Evolutionary conservation across 2,329 filamentous ascomycete genomes (phyloP), one percentile per base, ranked within the genome.

Genomic region (Mycosphaerelloides madeirae): DNA sequence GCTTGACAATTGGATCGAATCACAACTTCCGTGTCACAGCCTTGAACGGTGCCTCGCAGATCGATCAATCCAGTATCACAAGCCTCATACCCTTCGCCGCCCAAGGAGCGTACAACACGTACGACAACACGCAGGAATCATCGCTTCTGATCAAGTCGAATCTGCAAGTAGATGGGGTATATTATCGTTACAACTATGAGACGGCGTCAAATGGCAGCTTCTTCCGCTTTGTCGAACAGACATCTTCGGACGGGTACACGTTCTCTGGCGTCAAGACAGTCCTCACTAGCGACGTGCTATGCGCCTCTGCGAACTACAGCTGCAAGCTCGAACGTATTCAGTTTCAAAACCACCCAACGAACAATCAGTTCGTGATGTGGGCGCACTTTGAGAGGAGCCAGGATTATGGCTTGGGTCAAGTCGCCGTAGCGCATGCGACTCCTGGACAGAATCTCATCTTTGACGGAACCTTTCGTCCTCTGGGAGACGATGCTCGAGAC

Each of bases 111-210:
- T 53, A 49, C 46, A 37, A 46, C 33, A 53, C 48, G 6, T 50
- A 55, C 33, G 50, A 52, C 41, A 55, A 55, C 31, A 53, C 50
- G 4, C 38, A 38, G 16, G 16, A 25, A 9, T 50, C 50, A 1
- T 3, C 20, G 1, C 20, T 45, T 4, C 25, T 29, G 6, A 32
- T 52, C 19, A 53, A 52, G 43, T 46, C 48, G 3, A 42, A 50
- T 6, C 41, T 55, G 22, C 37, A 15, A 36, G 48, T 16, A 3
- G 43, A 48, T 31, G 48, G 48, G 1, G 39, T 53, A n/a, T 56
- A 53, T 40, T 56, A 56, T 43, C 45, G 42, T 5, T 53, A 56
- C 46, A 54, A 49, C 31, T 56, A 52, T 34, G 46, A 51, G 19
- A 41, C 43, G 4, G 20, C 42, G 5, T 31, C 37, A 14, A 49